A percentile compares a stretch with the other conserved stretches of the same genome.
Evolutionary conservation across 2,329 filamentous ascomycete genomes (phyloP).

Genomic region (Microcyclosporella mali): DNA sequence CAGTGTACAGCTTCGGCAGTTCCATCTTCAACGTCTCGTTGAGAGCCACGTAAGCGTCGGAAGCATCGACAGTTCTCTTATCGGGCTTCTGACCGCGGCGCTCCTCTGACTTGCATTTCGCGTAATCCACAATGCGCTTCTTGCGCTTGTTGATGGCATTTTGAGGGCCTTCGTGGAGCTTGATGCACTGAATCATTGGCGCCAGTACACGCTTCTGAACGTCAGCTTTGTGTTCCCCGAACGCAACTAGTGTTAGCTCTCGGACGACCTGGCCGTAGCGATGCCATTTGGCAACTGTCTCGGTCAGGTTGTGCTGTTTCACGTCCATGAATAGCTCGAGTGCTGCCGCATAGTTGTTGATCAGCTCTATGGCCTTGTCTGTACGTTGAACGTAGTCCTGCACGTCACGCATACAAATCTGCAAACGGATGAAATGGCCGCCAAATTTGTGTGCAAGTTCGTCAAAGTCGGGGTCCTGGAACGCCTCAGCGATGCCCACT

Average conservation of each 20-base stretch:
- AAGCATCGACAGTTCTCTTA: conserved; percentile 73
- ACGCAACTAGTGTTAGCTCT: conserved; percentile 73
- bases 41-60: conserved; percentile 82
- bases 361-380: conserved; percentile 71
- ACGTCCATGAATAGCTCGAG: conserved; percentile 76
- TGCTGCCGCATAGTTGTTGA: conserved; percentile 71
- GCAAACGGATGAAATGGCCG: conserved; percentile 84
- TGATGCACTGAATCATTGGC: conserved; percentile 71
- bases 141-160: conserved; percentile 90
- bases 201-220: conserved; percentile 79
- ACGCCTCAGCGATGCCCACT: conserved; percentile 56
- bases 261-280: conserved; percentile 81
- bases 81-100: conserved; percentile 80
- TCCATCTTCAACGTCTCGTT: conserved; percentile 93
- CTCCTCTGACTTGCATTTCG: conserved; percentile 69
- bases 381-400: conserved; percentile 84
- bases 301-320: conserved; percentile 64
- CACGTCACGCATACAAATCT: conserved; percentile 89
- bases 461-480: conserved; percentile 76
- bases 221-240: conserved; percentile 69
- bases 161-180: conserved; percentile 75
- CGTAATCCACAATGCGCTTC: conserved; percentile 86
- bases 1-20: conserved; percentile 71
- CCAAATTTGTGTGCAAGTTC: conserved; percentile 79
- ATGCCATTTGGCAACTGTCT: conserved; percentile 91